phyloP scores from a whole-genome alignment of 1,284 basidiomycete species.

The Trichosporon coremiiforme region DNA sequence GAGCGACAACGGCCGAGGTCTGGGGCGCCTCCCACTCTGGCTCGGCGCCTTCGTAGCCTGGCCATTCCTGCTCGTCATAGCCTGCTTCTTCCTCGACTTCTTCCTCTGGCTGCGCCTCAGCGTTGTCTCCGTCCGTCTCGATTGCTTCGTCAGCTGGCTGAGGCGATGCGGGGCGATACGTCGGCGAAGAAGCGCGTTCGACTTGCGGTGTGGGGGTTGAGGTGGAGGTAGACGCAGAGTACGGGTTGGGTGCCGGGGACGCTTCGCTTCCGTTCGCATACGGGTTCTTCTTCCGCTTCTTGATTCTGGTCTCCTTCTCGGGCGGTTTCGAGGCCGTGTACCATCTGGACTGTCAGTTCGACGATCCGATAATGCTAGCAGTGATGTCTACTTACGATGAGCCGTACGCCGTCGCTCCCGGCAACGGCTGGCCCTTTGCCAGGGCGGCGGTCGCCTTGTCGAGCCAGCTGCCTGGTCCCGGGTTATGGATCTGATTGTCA shows the following conservation, averaged over 20 bases:
- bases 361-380: too few species aligned
- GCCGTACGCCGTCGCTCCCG: slow-evolving; percentile 41
- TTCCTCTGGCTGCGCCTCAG: slow-evolving; percentile 9
- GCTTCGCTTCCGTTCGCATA: neutral
- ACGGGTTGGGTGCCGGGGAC: neutral
- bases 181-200: slow-evolving; percentile 20
- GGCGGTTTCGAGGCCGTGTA: slow-evolving; percentile 28
- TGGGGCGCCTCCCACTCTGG: slow-evolving; percentile 7
- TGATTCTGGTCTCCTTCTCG: slow-evolving; percentile 16
- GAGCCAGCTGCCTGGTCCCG: slow-evolving; percentile 55
- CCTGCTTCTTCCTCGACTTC: slow-evolving; percentile 19
- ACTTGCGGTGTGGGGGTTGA: neutral
- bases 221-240: neutral
- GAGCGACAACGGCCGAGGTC: neutral
- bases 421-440: slow-evolving; percentile 45
- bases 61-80: slow-evolving; percentile 19
- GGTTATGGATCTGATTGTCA: slow-evolving; percentile 48
- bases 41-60: slow-evolving; percentile 4
- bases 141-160: neutral
- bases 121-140: slow-evolving; percentile 11
- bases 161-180: slow-evolving; percentile 31
- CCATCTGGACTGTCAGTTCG: slow-evolving; percentile 29
- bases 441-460: slow-evolving; percentile 55
- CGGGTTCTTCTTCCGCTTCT: slow-evolving; percentile 21
- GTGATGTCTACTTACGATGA: slow-evolving; percentile 43